Evolutionary conservation across 495 filamentous ascomycete genomes (phyloP), one percentile per base, ranked within the genome.

Genomic region (Massariosphaeria phaeospora): DNA sequence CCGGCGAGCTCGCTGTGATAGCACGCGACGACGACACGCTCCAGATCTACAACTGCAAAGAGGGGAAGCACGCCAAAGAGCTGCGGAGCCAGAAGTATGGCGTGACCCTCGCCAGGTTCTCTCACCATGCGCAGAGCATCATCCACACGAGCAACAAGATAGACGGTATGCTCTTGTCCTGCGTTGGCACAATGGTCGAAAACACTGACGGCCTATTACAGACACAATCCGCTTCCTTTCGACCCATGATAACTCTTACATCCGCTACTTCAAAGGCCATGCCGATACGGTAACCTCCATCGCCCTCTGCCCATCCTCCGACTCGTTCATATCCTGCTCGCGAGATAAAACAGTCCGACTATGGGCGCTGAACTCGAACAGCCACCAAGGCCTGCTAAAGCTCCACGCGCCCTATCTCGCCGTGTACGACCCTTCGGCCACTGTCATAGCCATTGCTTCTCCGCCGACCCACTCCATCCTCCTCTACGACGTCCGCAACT

Each of bases 71-170:
- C 51, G 83, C 84, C 23, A 97, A 97, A 68, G 81, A 82, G 29
- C 76, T 95, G 21, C 82, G 90, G 42, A 82, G 86, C 67, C 85
- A 96, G 67, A 99, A 99, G 66, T 99, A 97, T 57, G 93, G 93
- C 30, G 89, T 85, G 8, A 89, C 94, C 61, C 81, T 96, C 27
- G 93, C 93, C 4, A 84, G 89, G 63, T 99, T 97, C 72, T 94
- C 90, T 1, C 93, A 96, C 59, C 84, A 89, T 56, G 80, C 84
- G 48, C 84, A 83, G 9, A 85, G 84, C 69, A 85, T 99, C 53
- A 85, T 97, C 26, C 96, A 99, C 66, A 89, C 94, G 33, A 93
- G 87, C 66, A 97, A 93, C 3, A 96, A 96, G 62, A 81, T 89
- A 36, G 94, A 99, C 63, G 84, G 82, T 85, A 73, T 26, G 49